These are phyloP conservation scores for Brasenia schreberi DNA, from an alignment of 164 flowering plant genomes.

Conservation along the genomic window DNA sequence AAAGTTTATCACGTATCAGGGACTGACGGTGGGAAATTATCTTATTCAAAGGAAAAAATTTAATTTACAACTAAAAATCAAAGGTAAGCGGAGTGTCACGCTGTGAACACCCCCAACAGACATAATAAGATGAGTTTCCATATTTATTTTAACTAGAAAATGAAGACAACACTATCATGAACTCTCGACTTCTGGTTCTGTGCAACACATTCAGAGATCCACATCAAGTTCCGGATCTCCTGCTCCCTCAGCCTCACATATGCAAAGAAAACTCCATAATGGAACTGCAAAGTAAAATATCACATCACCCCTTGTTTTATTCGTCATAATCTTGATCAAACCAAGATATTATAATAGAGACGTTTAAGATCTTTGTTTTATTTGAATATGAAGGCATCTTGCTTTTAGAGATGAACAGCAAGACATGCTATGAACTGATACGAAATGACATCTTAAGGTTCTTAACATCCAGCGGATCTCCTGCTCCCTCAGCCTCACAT, in stretches of 20 bases:
- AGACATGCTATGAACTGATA: no score
- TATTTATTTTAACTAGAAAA: slow-evolving; percentile 35
- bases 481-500: slow-evolving; percentile 97
- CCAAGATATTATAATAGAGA: background rate
- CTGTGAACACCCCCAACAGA: background rate
- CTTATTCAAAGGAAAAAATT: background rate
- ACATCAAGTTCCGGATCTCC: slow-evolving; percentile 98
- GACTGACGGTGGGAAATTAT: background rate
- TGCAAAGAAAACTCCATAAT: slow-evolving; percentile 88
- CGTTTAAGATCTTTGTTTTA: background rate
- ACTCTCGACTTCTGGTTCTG: slow-evolving; percentile 98
- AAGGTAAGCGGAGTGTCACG: background rate
- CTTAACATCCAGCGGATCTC: slow-evolving; percentile 42
- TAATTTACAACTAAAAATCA: background rate
- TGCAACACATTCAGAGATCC: slow-evolving; percentile 99
- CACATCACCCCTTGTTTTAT: background rate
- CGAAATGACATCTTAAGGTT: no score
- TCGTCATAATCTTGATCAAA: no score
- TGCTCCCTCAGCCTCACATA: slow-evolving; percentile 98
- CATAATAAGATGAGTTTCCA: background rate
- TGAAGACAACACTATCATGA: slow-evolving; percentile 97
- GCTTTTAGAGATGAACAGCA: no score
- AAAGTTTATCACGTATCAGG: no score
- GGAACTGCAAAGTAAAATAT: slow-evolving; percentile 53
- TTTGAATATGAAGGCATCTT: no score